These are phyloP conservation scores for Ustilago curta DNA, from an alignment of 1,284 basidiomycete genomes.

Conservation along the genomic window DNA sequence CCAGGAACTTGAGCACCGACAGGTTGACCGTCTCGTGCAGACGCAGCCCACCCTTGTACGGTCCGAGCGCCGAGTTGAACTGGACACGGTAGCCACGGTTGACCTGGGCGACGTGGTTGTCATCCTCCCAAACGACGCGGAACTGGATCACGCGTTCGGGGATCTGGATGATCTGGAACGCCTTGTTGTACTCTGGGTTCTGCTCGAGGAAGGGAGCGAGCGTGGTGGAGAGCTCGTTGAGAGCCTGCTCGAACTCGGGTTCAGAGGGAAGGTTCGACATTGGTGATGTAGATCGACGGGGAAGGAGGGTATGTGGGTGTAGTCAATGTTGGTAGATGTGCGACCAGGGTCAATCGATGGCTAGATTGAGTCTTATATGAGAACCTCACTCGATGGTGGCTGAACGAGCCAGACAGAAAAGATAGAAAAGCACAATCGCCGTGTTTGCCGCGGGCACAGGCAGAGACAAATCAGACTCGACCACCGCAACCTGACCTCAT, in stretches of 20 bases:
- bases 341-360: no score
- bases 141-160: constrained; percentile 79
- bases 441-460: no score
- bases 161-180: constrained; percentile 78
- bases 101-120: constrained; percentile 75
- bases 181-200: constrained; percentile 79
- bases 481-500: not conserved
- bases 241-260: constrained; percentile 76
- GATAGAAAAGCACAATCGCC: no score
- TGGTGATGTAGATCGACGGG: not conserved
- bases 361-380: not conserved
- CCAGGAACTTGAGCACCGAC: constrained; percentile 86
- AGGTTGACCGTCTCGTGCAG: constrained; percentile 85
- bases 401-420: no score
- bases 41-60: constrained; percentile 85
- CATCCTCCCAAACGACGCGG: constrained; percentile 81
- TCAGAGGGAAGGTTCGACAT: constrained; percentile 71
- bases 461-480: no score
- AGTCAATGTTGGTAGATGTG: not conserved
- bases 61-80: constrained; percentile 85
- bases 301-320: no score
- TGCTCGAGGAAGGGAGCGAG: constrained; percentile 78
- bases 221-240: constrained; percentile 77
- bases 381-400: no score
- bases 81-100: constrained; percentile 83